These are phyloP conservation scores for Postia placenta DNA, from an alignment of 768 basidiomycete genomes.

Conservation along the genomic window DNA sequence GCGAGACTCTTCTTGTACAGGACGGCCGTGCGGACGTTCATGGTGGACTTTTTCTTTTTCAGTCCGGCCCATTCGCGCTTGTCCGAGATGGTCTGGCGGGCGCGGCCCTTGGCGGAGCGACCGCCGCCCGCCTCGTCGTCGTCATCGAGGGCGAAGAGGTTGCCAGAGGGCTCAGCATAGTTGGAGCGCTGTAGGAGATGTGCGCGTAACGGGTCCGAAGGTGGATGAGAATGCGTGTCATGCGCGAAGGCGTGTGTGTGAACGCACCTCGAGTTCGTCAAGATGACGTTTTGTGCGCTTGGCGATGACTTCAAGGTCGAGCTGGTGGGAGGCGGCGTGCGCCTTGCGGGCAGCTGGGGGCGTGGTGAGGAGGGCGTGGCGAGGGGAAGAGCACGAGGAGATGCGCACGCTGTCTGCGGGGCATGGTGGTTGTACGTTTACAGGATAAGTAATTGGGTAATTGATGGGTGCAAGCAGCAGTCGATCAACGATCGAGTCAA, in stretches of 20 bases:
- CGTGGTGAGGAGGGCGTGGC: not conserved
- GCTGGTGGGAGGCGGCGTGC: constrained; percentile 31
- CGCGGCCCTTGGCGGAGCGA: constrained; percentile 55
- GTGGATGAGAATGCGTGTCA: constrained; percentile 6
- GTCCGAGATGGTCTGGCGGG: constrained; percentile 69
- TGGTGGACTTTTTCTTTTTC: constrained; percentile 72
- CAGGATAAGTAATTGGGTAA: not conserved
- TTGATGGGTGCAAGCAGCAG: not conserved
- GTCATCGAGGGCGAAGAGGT: constrained; percentile 38
- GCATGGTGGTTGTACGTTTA: constrained; percentile 1
- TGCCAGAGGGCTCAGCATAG: constrained; percentile 53
- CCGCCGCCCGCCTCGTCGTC: constrained; percentile 38
- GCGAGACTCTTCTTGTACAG: constrained; percentile 78
- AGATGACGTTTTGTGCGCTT: constrained; percentile 74
- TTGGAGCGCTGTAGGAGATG: constrained; percentile 58
- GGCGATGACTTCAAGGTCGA: constrained; percentile 62
- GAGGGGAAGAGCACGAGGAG: not conserved
- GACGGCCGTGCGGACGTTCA: constrained; percentile 74
- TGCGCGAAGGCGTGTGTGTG: not conserved
- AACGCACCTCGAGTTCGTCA: constrained; percentile 74
- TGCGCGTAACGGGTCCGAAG: constrained; percentile 1
- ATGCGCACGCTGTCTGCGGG: constrained; percentile 5
- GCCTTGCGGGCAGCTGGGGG: constrained; percentile 42
- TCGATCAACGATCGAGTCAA: not conserved
- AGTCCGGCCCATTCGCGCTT: constrained; percentile 56